Conservation (phyloP, 495 filamentous ascomycete species). For the Lasiosphaeria miniovina region DNA sequence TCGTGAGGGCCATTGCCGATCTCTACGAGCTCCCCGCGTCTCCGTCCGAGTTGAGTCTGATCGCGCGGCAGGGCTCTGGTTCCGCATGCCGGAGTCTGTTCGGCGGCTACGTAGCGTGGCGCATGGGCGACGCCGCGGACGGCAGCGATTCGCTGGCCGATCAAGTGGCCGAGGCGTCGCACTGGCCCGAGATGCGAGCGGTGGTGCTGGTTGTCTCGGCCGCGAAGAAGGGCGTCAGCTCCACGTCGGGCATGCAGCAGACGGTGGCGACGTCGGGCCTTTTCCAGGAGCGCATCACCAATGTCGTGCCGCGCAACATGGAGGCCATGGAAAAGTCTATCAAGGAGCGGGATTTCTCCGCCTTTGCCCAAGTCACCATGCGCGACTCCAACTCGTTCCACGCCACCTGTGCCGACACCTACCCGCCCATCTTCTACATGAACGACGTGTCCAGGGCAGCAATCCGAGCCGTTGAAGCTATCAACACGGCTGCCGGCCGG, state of each 20-base stretch:
- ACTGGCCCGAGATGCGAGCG: constrained; percentile 95
- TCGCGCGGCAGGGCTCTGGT: constrained; percentile 93
- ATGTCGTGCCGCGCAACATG: constrained; percentile 83
- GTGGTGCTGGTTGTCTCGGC: constrained; percentile 85
- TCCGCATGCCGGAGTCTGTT: constrained; percentile 90
- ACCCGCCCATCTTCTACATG: constrained; percentile 96
- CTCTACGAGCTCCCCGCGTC: constrained; percentile 79
- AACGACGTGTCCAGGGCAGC: constrained; percentile 87
- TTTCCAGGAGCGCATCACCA: constrained; percentile 67
- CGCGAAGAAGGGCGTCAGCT: constrained; percentile 90
- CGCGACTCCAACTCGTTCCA: constrained; percentile 96
- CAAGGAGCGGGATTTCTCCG: constrained; percentile 68
- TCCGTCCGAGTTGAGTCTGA: constrained; percentile 75
- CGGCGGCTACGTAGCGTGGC: constrained; percentile 95
- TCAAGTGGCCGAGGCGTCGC: constrained; percentile 75
- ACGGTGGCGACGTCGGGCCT: constrained; percentile 84
- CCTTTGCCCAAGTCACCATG: constrained; percentile 91
- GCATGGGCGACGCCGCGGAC: constrained; percentile 66
- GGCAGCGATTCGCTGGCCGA: constrained; percentile 82
- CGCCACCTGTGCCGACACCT: constrained; percentile 88
- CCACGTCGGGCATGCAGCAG: constrained; percentile 92
- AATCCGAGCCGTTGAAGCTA: constrained; percentile 79
- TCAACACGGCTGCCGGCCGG: constrained; percentile 72
- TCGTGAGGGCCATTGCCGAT: constrained; percentile 88
- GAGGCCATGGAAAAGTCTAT: constrained; percentile 82